A percentile compares a stretch with the other conserved stretches of the same genome.
Evolutionary conservation across 1,284 basidiomycete genomes (phyloP).

Genomic region (Mycena citricolor): DNA sequence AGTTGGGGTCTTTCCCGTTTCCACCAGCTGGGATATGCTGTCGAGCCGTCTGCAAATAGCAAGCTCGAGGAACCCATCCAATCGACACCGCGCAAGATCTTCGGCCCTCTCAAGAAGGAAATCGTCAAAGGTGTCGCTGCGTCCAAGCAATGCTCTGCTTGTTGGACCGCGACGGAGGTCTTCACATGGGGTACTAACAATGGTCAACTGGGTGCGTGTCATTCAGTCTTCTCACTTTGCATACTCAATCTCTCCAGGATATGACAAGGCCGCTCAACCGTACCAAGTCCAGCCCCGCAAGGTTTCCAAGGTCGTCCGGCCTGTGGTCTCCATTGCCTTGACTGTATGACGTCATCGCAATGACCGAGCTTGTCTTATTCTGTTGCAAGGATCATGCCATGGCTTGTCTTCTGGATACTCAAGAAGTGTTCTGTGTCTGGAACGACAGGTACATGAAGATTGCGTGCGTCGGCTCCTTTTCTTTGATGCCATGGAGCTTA

Average conservation of each 20-base stretch:
- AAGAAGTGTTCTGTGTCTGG: slow-evolving; percentile 84
- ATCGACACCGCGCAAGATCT: slow-evolving; percentile 72
- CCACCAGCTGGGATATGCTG: slow-evolving; percentile 83
- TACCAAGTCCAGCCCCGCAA: slow-evolving; percentile 82
- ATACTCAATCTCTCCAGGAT: slow-evolving; percentile 44
- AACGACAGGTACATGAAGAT: slow-evolving; percentile 78
- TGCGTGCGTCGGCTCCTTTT: slow-evolving; percentile 44
- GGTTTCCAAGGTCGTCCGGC: slow-evolving; percentile 75
- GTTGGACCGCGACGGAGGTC: slow-evolving; percentile 85
- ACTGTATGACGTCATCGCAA: slow-evolving; percentile 48
- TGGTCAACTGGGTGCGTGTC: slow-evolving; percentile 80
- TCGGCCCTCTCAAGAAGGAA: slow-evolving; percentile 81
- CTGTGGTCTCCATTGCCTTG: slow-evolving; percentile 69
- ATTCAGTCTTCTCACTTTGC: background rate
- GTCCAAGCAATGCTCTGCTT: slow-evolving; percentile 84
- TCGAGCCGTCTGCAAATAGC: slow-evolving; percentile 53
- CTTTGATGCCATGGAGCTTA: slow-evolving; percentile 19
- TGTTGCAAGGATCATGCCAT: slow-evolving; percentile 77
- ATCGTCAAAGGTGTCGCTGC: slow-evolving; percentile 82
- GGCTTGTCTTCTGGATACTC: slow-evolving; percentile 70
- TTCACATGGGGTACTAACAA: slow-evolving; percentile 97
- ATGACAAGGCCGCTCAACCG: slow-evolving; percentile 71
- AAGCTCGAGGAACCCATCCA: slow-evolving; percentile 66
- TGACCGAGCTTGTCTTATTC: slow-evolving; percentile 10
- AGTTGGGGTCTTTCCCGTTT: slow-evolving; percentile 93